Percentiles rank a stretch among this genome's conserved stretches.
Conservation (phyloP, 1,139 yeast species). For the Wickerhamomyces sp. region DNA sequence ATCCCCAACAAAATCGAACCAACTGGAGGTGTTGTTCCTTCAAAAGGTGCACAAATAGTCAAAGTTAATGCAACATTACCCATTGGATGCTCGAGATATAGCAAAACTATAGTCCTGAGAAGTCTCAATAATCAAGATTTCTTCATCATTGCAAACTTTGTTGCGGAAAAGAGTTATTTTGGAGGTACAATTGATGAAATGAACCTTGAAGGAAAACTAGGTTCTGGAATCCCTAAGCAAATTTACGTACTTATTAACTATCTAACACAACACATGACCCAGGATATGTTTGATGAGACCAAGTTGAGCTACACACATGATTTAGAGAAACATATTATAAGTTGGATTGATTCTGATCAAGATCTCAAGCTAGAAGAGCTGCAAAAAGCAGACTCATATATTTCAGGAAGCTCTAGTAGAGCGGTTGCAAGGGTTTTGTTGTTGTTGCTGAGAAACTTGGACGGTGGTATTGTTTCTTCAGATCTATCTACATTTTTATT, state of each 20-base stretch:
- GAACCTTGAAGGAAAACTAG: constrained; percentile 11
- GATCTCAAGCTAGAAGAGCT: constrained; percentile 18
- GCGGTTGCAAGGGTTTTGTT: constrained; percentile 26
- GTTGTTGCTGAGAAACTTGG: constrained; percentile 30
- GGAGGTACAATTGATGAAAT: constrained; percentile 27
- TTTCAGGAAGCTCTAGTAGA: constrained; percentile 20
- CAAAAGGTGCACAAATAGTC: constrained; percentile 20
- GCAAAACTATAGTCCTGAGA: constrained; percentile 24
- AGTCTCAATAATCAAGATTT: constrained; percentile 27
- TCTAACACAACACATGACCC: constrained; percentile 21
- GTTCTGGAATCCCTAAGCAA: constrained; percentile 27
- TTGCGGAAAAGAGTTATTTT: constrained; percentile 21
- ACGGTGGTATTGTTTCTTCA: constrained; percentile 37
- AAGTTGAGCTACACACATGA: constrained; percentile 20
- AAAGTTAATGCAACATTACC: constrained; percentile 22
- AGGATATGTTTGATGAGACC: constrained; percentile 24
- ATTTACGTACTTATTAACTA: constrained; percentile 26
- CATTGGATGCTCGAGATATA: constrained; percentile 22
- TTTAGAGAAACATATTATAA: constrained; percentile 20
- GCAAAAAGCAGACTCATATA: constrained; percentile 13
- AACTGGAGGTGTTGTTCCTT: constrained; percentile 23
- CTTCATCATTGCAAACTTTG: constrained; percentile 26
- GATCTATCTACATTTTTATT: constrained; percentile 27
- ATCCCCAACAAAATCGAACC: constrained; percentile 14
- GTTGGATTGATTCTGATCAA: constrained; percentile 22